Percentiles rank a stretch among this genome's conserved stretches.
These are phyloP conservation scores for Paramarasmius palmivorus DNA, from an alignment of 1,284 basidiomycete species.

Conservation along the genomic window DNA sequence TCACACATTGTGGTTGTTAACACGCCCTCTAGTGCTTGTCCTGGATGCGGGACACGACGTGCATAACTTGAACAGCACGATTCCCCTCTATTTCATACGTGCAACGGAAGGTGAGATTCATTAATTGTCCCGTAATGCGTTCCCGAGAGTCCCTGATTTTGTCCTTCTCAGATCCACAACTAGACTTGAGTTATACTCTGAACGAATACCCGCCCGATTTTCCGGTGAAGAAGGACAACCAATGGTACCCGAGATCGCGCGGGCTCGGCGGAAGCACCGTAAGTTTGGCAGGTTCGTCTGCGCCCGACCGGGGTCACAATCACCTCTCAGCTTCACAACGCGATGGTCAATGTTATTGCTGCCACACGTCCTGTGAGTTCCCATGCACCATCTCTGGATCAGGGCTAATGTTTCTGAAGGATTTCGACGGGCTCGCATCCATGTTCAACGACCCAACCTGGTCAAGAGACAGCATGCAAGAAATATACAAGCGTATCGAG, in stretches of 20 bases:
- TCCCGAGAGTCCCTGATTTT: background rate
- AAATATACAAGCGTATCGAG: slow-evolving; percentile 23
- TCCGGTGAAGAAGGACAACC: slow-evolving; percentile 18
- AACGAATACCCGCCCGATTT: slow-evolving; percentile 22
- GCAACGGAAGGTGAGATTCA: slow-evolving; percentile 17
- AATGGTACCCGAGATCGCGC: slow-evolving; percentile 25
- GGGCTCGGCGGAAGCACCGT: slow-evolving; percentile 24
- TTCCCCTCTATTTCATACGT: slow-evolving; percentile 22
- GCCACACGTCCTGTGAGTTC: slow-evolving; percentile 16
- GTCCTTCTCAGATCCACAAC: slow-evolving; percentile 16
- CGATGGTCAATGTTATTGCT: slow-evolving; percentile 21
- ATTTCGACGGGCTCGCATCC: slow-evolving; percentile 20
- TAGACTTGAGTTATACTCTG: slow-evolving; percentile 21
- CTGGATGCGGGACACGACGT: slow-evolving; percentile 24
- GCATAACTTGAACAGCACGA: slow-evolving; percentile 21
- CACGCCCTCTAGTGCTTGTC: slow-evolving; percentile 23
- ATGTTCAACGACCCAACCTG: slow-evolving; percentile 23
- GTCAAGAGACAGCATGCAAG: slow-evolving; percentile 21
- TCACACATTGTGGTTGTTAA: no score
- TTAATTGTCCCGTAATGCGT: background rate
- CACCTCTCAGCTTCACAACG: slow-evolving; percentile 22
- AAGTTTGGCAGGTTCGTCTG: background rate
- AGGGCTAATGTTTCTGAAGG: no score
- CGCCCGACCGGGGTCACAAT: background rate
- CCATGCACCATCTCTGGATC: no score